A percentile compares a stretch with the other conserved stretches of the same genome.
These are phyloP conservation scores for Colletotrichum simmondsii DNA, from an alignment of 2,329 filamentous ascomycete genomes.

Conservation along the genomic window DNA sequence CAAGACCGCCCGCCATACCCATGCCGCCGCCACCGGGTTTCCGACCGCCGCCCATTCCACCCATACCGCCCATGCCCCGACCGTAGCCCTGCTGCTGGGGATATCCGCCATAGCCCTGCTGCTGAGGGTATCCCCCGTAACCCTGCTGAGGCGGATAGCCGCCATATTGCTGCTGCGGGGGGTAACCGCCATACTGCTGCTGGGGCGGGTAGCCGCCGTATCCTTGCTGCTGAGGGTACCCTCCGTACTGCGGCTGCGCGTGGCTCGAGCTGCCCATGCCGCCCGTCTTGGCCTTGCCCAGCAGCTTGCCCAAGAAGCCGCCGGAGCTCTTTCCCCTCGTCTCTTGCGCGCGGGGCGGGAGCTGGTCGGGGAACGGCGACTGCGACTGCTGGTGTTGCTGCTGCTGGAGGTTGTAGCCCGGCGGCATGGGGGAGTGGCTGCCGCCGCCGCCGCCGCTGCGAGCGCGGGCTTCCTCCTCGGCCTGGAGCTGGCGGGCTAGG, in stretches of 20 bases:
- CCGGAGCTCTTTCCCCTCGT: slow-evolving; percentile 54
- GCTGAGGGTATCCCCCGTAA: slow-evolving; percentile 51
- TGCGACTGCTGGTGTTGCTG: slow-evolving; percentile 41
- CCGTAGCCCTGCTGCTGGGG: slow-evolving; percentile 43
- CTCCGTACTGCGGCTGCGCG: slow-evolving; percentile 45
- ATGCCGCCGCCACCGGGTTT: slow-evolving; percentile 48
- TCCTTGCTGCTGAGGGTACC: slow-evolving; percentile 40
- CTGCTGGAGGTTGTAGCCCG: slow-evolving; percentile 38
- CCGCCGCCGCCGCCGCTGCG: slow-evolving; percentile 41
- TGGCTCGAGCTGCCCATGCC: slow-evolving; percentile 44
- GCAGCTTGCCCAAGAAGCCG: slow-evolving; percentile 62
- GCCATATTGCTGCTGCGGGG: slow-evolving; percentile 43
- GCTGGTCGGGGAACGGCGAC: slow-evolving; percentile 47
- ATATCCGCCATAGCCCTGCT: slow-evolving; percentile 41
- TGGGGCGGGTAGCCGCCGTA: slow-evolving; percentile 45
- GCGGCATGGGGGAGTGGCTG: slow-evolving; percentile 44
- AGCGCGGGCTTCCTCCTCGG: slow-evolving; percentile 77
- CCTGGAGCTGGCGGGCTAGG: slow-evolving; percentile 81
- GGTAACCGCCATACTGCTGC: slow-evolving; percentile 38
- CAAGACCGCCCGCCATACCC: slow-evolving; percentile 78
- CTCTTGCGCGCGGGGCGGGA: slow-evolving; percentile 51
- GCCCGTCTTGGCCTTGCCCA: slow-evolving; percentile 58
- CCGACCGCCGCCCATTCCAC: slow-evolving; percentile 49
- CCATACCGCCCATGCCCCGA: slow-evolving; percentile 38
- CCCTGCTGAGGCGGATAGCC: slow-evolving; percentile 45